Conservation (phyloP, 768 basidiomycete genomes). For the Pleurotus pulmonarius region DNA sequence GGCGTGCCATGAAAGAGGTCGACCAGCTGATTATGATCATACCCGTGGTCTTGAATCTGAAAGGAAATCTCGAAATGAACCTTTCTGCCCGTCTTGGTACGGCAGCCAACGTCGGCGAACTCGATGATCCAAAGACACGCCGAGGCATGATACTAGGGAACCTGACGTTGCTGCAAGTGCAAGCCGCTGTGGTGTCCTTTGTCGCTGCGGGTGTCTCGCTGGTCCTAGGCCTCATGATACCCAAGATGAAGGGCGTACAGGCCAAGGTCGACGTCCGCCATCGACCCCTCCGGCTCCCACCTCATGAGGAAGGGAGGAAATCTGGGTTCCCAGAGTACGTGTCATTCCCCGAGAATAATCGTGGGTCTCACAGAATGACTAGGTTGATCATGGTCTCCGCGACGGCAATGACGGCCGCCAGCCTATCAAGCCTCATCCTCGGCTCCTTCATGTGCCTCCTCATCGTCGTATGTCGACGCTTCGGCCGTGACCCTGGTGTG, state of each 20-base stretch:
- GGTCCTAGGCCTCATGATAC: conserved; percentile 62
- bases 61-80: conserved; percentile 99
- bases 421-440: conserved; percentile 70
- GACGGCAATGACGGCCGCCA: conserved; percentile 78
- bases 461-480: conserved; percentile 72
- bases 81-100: conserved; percentile 94
- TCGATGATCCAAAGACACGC: conserved; percentile 67
- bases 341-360: background rate
- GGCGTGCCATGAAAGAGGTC: conserved; percentile 85
- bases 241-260: conserved; percentile 25
- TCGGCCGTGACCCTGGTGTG: conserved; percentile 81
- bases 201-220: conserved; percentile 80
- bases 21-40: conserved; percentile 97
- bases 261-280: conserved; percentile 1
- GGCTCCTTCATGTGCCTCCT: conserved; percentile 92
- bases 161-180: conserved; percentile 84
- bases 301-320: conserved; percentile 22
- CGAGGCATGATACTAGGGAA: conserved; percentile 75
- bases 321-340: conserved; percentile 37
- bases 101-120: conserved; percentile 88
- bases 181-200: conserved; percentile 86
- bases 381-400: conserved; percentile 78
- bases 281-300: background rate
- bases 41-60: conserved; percentile 90
- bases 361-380: background rate